Evolutionary conservation across 331 rosid species (phyloP).

Genomic region (Cydonia oblonga): DNA sequence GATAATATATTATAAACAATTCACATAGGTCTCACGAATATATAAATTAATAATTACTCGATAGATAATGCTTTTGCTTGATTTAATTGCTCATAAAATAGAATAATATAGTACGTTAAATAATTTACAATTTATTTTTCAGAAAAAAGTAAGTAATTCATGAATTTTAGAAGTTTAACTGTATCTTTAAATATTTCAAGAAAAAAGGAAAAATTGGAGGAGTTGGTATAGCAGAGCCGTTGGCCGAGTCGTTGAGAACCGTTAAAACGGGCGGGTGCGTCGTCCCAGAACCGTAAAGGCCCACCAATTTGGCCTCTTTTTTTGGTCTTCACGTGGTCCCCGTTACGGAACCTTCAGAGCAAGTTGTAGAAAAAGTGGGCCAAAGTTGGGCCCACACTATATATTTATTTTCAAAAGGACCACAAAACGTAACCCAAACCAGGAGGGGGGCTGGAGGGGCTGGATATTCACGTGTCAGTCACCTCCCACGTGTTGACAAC

Average conservation of each 20-base stretch:
- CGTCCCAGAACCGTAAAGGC: background rate
- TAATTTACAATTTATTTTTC: too few species aligned
- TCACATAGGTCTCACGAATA: too few species aligned
- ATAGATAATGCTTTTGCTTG: too few species aligned
- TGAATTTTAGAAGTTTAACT: too few species aligned
- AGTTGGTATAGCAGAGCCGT: background rate
- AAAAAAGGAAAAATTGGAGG: background rate
- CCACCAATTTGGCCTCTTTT: conserved; percentile 5
- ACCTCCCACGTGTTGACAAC: conserved; percentile 31
- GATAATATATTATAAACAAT: too few species aligned
- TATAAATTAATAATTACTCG: too few species aligned
- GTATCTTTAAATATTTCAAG: too few species aligned
- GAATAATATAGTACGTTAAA: too few species aligned
- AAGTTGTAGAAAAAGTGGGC: conserved; percentile 6
- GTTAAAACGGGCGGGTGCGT: background rate
- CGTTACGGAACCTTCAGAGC: conserved; percentile 12
- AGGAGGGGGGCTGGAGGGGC: background rate
- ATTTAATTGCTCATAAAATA: too few species aligned
- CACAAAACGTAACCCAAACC: background rate
- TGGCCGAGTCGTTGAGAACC: background rate
- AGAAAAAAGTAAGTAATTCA: too few species aligned
- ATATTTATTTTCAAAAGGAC: background rate
- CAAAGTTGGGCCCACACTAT: conserved; percentile 11
- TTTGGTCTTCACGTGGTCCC: conserved; percentile 39
- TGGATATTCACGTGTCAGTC: conserved; percentile 18